Evolutionary conservation across 2,329 filamentous ascomycete genomes (phyloP).

Genomic region (Cercospora brassicicola): DNA sequence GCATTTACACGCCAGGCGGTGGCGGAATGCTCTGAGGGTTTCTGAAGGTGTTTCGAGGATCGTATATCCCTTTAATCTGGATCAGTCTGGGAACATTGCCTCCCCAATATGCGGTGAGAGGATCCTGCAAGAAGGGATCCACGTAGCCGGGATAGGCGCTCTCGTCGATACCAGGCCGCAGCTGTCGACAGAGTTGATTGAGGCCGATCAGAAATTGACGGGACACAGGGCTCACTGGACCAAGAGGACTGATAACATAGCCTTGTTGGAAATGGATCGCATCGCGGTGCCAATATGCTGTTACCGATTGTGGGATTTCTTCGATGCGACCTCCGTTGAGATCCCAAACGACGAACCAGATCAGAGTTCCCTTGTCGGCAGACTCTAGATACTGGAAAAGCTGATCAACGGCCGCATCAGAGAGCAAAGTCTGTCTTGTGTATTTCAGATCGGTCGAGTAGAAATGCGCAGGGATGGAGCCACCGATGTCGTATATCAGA

Average conservation of each 20-base stretch:
- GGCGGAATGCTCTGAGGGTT: constrained; percentile 27
- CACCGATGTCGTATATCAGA: constrained; percentile 18
- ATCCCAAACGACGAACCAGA: constrained; percentile 29
- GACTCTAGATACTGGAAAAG: constrained; percentile 28
- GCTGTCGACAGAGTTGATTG: constrained; percentile 17
- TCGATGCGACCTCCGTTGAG: constrained; percentile 23
- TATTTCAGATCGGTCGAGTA: constrained; percentile 26
- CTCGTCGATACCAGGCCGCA: constrained; percentile 20
- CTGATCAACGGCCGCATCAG: constrained; percentile 22
- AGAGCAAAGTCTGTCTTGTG: constrained; percentile 16
- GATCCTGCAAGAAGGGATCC: constrained; percentile 36
- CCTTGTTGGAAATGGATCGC: constrained; percentile 26
- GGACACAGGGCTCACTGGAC: constrained; percentile 9
- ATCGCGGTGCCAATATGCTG: constrained; percentile 29
- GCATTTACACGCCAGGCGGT: neutral
- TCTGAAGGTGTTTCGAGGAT: constrained; percentile 34
- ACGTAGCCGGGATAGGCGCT: constrained; percentile 29
- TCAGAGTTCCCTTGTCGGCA: constrained; percentile 15
- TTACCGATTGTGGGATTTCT: constrained; percentile 23
- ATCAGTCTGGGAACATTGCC: constrained; percentile 35
- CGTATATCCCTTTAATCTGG: constrained; percentile 37
- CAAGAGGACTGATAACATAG: constrained; percentile 21
- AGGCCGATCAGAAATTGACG: constrained; percentile 22
- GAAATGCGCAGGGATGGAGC: constrained; percentile 26
- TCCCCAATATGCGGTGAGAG: constrained; percentile 36